These are phyloP conservation scores for Trichosporon ovoides DNA, from an alignment of 1,284 basidiomycete genomes.

Conservation along the genomic window DNA sequence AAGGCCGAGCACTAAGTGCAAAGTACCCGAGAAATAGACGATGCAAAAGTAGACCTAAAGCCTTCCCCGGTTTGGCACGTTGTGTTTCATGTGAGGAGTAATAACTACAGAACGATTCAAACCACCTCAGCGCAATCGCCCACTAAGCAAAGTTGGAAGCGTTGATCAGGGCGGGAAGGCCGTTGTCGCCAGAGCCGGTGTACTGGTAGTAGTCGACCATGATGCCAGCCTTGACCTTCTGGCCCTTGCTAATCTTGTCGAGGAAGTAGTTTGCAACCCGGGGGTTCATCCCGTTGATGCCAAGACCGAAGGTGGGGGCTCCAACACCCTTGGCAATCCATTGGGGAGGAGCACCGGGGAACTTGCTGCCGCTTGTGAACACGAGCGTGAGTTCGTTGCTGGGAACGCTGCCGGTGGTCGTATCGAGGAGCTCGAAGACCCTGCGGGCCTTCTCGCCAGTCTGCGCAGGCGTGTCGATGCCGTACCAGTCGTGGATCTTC, in stretches of 20 bases:
- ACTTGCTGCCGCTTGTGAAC: constrained; percentile 72
- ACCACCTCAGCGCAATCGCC: background rate
- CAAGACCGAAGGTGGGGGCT: constrained; percentile 65
- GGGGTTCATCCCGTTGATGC: constrained; percentile 75
- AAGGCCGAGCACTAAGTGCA: constrained; percentile 17
- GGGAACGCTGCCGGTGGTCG: constrained; percentile 14
- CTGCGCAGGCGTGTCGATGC: constrained; percentile 64
- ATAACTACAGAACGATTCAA: background rate
- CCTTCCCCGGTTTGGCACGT: background rate
- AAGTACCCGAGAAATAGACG: constrained; percentile 6
- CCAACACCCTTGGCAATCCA: constrained; percentile 72
- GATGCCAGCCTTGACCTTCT: constrained; percentile 29
- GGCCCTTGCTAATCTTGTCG: constrained; percentile 32
- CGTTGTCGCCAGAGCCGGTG: constrained; percentile 15
- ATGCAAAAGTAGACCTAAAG: constrained; percentile 16
- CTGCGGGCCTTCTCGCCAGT: constrained; percentile 70
- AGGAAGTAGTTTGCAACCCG: constrained; percentile 66
- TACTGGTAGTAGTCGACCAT: constrained; percentile 43
- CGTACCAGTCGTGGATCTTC: constrained; percentile 78
- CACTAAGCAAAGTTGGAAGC: constrained; percentile 13
- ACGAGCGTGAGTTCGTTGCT: constrained; percentile 59
- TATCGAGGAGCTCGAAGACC: constrained; percentile 28
- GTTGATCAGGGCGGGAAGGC: constrained; percentile 10
- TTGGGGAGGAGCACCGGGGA: constrained; percentile 70
- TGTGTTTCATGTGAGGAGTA: background rate